These are phyloP conservation scores for Postia placenta DNA, from an alignment of 768 basidiomycete species.

Conservation along the genomic window DNA sequence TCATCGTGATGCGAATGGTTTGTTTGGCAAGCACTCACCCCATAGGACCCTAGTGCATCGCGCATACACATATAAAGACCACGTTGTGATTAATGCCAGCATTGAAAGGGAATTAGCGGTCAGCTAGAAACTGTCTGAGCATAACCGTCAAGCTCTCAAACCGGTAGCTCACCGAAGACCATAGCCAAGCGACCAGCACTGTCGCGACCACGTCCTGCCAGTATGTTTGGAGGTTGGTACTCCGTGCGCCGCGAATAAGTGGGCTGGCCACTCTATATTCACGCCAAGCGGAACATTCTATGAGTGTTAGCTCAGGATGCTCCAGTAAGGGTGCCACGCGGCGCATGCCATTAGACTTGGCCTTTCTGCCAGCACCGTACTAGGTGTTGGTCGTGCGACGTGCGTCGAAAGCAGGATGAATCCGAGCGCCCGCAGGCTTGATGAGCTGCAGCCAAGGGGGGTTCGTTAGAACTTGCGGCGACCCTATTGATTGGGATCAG, in stretches of 20 bases:
- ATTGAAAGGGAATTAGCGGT: background rate
- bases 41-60: constrained; percentile 41
- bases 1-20: background rate
- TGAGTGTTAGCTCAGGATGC: constrained; percentile 48
- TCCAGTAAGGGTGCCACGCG: constrained; percentile 30
- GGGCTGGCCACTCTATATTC: constrained; percentile 60
- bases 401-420: no score
- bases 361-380: no score
- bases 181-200: constrained; percentile 15
- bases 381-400: no score
- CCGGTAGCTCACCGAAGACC: constrained; percentile 10
- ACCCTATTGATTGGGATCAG: no score
- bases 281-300: constrained; percentile 38
- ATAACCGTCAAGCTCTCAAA: background rate
- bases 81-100: background rate
- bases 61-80: constrained; percentile 24
- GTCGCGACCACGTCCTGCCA: constrained; percentile 32
- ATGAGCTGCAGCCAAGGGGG: no score
- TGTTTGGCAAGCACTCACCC: constrained; percentile 27
- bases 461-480: no score
- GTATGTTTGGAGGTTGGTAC: constrained; percentile 27
- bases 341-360: constrained; percentile 30
- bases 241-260: constrained; percentile 31
- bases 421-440: no score
- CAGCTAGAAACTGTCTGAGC: background rate